Conservation (phyloP, 2,329 filamentous ascomycete species). For the Fusarium proliferatum region DNA sequence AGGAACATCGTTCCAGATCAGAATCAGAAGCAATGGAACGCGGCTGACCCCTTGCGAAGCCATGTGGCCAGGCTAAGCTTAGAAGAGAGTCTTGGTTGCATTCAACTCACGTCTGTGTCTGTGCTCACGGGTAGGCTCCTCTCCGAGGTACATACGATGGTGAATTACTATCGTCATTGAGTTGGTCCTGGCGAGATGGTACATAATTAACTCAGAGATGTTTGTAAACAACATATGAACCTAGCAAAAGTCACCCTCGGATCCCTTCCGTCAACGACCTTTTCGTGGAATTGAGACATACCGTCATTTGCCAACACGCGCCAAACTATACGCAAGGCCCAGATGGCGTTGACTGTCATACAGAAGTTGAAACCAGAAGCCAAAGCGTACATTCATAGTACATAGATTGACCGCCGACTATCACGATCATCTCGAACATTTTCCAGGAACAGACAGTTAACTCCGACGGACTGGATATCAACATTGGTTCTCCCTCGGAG, state of each 20-base stretch:
- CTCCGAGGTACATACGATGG: neutral
- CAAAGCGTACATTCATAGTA: neutral
- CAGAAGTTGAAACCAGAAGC: neutral
- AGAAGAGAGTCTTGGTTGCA: conserved; percentile 1
- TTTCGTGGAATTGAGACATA: neutral
- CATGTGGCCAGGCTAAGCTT: conserved; percentile 33
- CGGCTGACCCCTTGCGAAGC: conserved; percentile 30
- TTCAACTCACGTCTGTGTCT: neutral
- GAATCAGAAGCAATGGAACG: conserved; percentile 29
- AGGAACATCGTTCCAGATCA: conserved; percentile 31
- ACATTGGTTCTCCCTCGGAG: conserved; percentile 15
- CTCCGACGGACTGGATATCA: neutral
- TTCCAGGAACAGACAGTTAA: conserved; percentile 1
- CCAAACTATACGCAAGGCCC: neutral
- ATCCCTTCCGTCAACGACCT: neutral
- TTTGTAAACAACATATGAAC: neutral
- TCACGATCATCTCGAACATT: neutral
- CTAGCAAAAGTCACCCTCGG: neutral
- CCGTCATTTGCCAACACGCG: neutral
- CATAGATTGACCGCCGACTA: neutral
- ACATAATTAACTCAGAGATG: neutral
- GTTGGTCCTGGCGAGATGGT: neutral
- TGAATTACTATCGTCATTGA: neutral
- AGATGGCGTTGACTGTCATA: neutral
- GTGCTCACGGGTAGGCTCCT: conserved; percentile 9